Evolutionary conservation across 495 filamentous ascomycete genomes (phyloP).

Genomic region (Neurospora intermedia): DNA sequence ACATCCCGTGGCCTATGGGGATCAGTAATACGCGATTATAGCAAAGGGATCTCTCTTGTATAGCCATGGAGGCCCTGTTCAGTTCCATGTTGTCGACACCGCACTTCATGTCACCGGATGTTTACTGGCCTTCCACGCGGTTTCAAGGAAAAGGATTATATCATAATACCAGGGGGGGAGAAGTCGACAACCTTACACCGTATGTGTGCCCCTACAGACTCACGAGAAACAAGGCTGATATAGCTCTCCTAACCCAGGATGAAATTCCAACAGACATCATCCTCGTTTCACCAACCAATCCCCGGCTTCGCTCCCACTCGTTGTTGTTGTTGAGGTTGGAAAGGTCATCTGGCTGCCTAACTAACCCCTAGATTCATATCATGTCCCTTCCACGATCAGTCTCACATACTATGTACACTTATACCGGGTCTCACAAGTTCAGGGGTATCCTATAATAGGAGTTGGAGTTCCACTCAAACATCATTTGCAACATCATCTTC

Average conservation of each 20-base stretch:
- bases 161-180: not conserved
- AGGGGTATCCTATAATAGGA: not conserved
- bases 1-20: not conserved
- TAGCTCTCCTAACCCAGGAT: not conserved
- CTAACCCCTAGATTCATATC: not conserved
- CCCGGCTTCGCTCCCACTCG: not conserved
- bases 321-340: not conserved
- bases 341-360: not conserved
- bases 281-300: not conserved
- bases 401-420: not conserved
- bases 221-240: not conserved
- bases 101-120: not conserved
- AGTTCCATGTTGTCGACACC: not conserved
- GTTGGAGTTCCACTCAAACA: not conserved
- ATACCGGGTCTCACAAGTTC: not conserved
- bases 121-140: not conserved
- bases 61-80: not conserved
- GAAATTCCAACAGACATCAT: not conserved
- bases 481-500: not conserved
- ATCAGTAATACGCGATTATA: not conserved
- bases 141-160: not conserved
- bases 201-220: not conserved
- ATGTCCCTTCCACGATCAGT: not conserved
- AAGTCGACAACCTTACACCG: not conserved
- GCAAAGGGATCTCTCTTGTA: not conserved